Percentiles rank a stretch among this genome's conserved stretches.
phyloP scores from a whole-genome alignment of 2,329 filamentous ascomycete species.

The Aspergillus sp. region DNA sequence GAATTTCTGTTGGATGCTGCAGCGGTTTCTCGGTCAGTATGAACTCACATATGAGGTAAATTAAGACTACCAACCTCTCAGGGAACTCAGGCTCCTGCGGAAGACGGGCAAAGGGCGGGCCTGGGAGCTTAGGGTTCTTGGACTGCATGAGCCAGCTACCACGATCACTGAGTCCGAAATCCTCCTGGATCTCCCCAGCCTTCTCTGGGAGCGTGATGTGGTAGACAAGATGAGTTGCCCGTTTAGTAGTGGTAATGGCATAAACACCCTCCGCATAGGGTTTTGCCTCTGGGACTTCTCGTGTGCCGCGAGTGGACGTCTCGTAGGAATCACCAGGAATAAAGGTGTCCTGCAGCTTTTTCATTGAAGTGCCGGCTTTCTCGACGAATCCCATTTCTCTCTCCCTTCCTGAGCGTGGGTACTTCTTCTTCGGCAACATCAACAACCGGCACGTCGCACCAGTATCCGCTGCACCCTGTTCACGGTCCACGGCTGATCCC shows the following conservation, averaged over 20 bases:
- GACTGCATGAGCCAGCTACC: slow-evolving; percentile 78
- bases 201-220: slow-evolving; percentile 71
- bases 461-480: slow-evolving; percentile 53
- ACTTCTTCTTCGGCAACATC: slow-evolving; percentile 78
- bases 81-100: slow-evolving; percentile 69
- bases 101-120: slow-evolving; percentile 63
- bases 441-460: slow-evolving; percentile 68
- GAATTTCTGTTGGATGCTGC: slow-evolving; percentile 70
- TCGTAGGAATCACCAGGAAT: slow-evolving; percentile 66
- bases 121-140: slow-evolving; percentile 72
- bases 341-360: slow-evolving; percentile 71
- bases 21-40: neutral
- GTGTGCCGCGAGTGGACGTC: slow-evolving; percentile 71
- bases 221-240: slow-evolving; percentile 76
- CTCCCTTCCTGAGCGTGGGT: slow-evolving; percentile 68
- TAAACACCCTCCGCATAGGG: slow-evolving; percentile 86
- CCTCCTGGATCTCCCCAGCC: slow-evolving; percentile 69
- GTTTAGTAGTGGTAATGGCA: slow-evolving; percentile 69
- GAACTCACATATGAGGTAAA: neutral
- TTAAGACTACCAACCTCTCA: slow-evolving; percentile 55
- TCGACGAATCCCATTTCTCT: slow-evolving; percentile 82
- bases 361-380: slow-evolving; percentile 65
- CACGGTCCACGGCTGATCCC: slow-evolving; percentile 63
- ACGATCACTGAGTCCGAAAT: slow-evolving; percentile 68
- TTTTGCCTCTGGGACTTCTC: slow-evolving; percentile 67